Evolutionary conservation across 2,329 filamentous ascomycete genomes (phyloP).

Genomic region (Diaporthe citri): DNA sequence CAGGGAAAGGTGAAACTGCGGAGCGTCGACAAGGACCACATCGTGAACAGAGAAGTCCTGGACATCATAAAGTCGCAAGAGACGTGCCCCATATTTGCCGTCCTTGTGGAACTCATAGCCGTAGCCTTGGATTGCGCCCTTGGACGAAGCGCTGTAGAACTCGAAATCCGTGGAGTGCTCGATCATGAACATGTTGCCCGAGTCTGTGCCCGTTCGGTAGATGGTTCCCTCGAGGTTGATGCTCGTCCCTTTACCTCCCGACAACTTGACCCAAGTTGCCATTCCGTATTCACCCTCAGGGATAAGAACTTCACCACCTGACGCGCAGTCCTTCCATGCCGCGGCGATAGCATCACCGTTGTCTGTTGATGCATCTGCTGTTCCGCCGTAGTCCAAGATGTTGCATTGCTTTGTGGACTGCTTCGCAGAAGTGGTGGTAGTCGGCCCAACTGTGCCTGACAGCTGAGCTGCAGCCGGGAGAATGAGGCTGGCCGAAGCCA

Average conservation of each 20-base stretch:
- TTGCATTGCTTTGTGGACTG: slow-evolving; percentile 55
- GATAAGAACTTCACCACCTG: slow-evolving; percentile 62
- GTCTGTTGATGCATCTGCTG: slow-evolving; percentile 61
- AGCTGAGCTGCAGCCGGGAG: slow-evolving; percentile 44
- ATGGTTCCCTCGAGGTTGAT: slow-evolving; percentile 60
- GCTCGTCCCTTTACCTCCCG: slow-evolving; percentile 58
- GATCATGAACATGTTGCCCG: slow-evolving; percentile 47
- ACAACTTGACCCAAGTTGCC: slow-evolving; percentile 59
- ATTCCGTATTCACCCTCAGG: slow-evolving; percentile 61
- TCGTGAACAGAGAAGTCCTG: slow-evolving; percentile 63
- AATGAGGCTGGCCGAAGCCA: slow-evolving; percentile 35
- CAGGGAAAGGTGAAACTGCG: slow-evolving; percentile 44
- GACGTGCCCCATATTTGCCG: slow-evolving; percentile 54
- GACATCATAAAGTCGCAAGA: slow-evolving; percentile 58
- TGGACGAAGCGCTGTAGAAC: slow-evolving; percentile 56
- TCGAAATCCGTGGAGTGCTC: slow-evolving; percentile 57
- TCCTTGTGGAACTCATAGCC: slow-evolving; percentile 60
- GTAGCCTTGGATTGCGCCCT: slow-evolving; percentile 63
- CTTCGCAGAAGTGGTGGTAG: slow-evolving; percentile 46
- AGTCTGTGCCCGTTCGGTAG: slow-evolving; percentile 44
- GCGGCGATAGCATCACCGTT: slow-evolving; percentile 47
- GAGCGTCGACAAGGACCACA: slow-evolving; percentile 60
- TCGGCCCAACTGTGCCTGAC: slow-evolving; percentile 45
- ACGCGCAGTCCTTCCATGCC: slow-evolving; percentile 55
- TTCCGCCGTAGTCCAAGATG: slow-evolving; percentile 63